phyloP scores from a whole-genome alignment of 116 monocot genomes.

The Trichopus zeylanicus region DNA sequence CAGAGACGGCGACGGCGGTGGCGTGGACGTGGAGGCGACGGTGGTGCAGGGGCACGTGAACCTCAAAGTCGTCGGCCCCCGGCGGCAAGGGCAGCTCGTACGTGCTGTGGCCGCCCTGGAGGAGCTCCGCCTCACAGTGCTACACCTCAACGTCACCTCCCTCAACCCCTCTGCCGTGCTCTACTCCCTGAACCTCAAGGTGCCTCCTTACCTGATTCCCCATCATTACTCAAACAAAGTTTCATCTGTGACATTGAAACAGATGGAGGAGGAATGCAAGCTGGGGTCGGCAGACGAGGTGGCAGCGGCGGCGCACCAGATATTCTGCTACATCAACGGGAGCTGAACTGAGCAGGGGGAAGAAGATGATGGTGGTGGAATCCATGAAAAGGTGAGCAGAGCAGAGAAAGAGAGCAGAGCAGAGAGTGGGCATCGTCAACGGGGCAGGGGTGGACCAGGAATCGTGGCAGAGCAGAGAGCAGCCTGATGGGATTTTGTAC shows the following conservation, averaged over 20 bases:
- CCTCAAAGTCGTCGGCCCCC: conserved; percentile 40
- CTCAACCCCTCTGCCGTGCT: conserved; percentile 37
- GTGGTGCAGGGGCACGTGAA: conserved; percentile 73
- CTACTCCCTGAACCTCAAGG: conserved; percentile 88
- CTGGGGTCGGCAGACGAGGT: conserved; percentile 73
- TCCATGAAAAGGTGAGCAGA: too few species aligned
- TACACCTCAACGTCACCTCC: conserved; percentile 64
- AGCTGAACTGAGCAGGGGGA: not conserved
- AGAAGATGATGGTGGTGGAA: too few species aligned
- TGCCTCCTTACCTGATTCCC: conserved; percentile 3
- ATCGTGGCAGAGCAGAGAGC: too few species aligned
- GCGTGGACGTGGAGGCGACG: conserved; percentile 67
- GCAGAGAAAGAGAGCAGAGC: too few species aligned
- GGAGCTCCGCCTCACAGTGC: conserved; percentile 44
- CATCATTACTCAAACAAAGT: not conserved
- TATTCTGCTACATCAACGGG: conserved; percentile 35
- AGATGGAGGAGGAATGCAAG: conserved; percentile 80
- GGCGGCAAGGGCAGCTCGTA: conserved; percentile 39
- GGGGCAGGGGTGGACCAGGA: too few species aligned
- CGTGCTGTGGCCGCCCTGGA: conserved; percentile 56
- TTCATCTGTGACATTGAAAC: not conserved
- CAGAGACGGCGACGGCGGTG: not conserved
- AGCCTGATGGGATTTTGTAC: too few species aligned
- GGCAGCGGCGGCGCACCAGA: conserved; percentile 70
- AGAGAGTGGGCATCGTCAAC: too few species aligned